These are phyloP conservation scores for Chaetomium fimeti DNA, from an alignment of 495 filamentous ascomycete species.

Conservation along the genomic window DNA sequence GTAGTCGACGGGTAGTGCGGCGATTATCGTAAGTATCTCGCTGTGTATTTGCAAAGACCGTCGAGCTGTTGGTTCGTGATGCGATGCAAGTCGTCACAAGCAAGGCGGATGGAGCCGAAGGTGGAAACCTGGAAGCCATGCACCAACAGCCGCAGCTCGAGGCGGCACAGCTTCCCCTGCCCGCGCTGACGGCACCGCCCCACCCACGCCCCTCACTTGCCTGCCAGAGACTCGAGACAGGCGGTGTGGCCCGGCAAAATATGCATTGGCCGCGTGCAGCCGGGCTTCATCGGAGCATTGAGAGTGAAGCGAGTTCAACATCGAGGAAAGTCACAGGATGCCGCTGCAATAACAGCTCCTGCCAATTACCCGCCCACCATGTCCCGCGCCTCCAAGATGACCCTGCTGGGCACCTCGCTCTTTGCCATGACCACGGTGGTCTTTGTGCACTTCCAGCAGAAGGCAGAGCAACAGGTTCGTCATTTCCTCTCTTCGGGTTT, in stretches of 20 bases:
- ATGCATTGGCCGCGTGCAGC: background rate
- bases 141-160: background rate
- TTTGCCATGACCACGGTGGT: constrained; percentile 73
- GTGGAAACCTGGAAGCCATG: constrained; percentile 7
- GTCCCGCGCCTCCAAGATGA: constrained; percentile 87
- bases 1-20: background rate
- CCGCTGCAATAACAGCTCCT: background rate
- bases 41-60: background rate
- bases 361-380: constrained; percentile 47
- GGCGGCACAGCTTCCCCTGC: constrained; percentile 19
- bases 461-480: constrained; percentile 78
- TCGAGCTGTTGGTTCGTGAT: background rate
- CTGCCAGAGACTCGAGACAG: constrained; percentile 11
- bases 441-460: constrained; percentile 87
- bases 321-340: background rate
- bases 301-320: background rate
- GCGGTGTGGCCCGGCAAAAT: constrained; percentile 23
- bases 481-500: background rate
- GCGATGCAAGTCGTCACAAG: constrained; percentile 8
- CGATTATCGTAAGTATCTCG: background rate
- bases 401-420: constrained; percentile 71
- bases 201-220: constrained; percentile 1
- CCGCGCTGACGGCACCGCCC: constrained; percentile 19
- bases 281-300: background rate
- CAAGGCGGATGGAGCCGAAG: constrained; percentile 11